phyloP scores from a whole-genome alignment of 768 basidiomycete genomes.

The Floccularia luteovirens region DNA sequence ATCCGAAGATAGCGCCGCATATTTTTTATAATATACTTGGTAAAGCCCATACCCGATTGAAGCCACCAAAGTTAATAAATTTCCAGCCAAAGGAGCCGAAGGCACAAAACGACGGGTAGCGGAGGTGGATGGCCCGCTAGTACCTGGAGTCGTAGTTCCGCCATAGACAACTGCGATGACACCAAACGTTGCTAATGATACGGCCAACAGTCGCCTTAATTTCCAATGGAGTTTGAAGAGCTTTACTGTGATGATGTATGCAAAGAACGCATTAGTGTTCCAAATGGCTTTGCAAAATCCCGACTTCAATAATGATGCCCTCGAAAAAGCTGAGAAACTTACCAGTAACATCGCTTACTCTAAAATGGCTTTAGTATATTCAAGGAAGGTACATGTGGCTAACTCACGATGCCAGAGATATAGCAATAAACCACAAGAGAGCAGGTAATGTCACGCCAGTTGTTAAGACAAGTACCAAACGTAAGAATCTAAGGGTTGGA shows the following conservation, averaged over 20 bases:
- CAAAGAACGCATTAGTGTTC: slow-evolving; percentile 90
- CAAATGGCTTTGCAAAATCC: slow-evolving; percentile 44
- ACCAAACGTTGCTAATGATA: slow-evolving; percentile 74
- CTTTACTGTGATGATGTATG: slow-evolving; percentile 79
- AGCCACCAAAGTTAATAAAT: slow-evolving; percentile 63
- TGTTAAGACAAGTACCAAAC: slow-evolving; percentile 37
- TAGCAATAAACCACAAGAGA: slow-evolving; percentile 70
- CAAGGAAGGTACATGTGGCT: background rate
- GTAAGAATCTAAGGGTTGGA: slow-evolving; percentile 26
- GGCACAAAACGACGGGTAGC: slow-evolving; percentile 17
- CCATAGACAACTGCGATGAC: slow-evolving; percentile 81
- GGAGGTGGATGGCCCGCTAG: slow-evolving; percentile 6
- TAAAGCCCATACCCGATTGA: slow-evolving; percentile 71
- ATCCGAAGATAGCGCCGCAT: slow-evolving; percentile 64
- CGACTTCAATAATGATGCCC: slow-evolving; percentile 5
- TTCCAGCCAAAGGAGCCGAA: slow-evolving; percentile 60
- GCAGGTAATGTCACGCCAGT: slow-evolving; percentile 55
- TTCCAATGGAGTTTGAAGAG: slow-evolving; percentile 61
- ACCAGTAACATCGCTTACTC: slow-evolving; percentile 78
- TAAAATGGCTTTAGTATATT: slow-evolving; percentile 18
- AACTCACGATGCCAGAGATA: slow-evolving; percentile 67
- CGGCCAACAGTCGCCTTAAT: slow-evolving; percentile 55
- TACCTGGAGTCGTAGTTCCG: slow-evolving; percentile 26
- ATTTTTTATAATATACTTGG: slow-evolving; percentile 81
- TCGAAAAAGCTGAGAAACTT: background rate